A percentile compares a stretch with the other conserved stretches of the same genome.
Evolutionary conservation across 2,329 filamentous ascomycete genomes (phyloP).

Genomic region (Sporothrix euskadiensis): DNA sequence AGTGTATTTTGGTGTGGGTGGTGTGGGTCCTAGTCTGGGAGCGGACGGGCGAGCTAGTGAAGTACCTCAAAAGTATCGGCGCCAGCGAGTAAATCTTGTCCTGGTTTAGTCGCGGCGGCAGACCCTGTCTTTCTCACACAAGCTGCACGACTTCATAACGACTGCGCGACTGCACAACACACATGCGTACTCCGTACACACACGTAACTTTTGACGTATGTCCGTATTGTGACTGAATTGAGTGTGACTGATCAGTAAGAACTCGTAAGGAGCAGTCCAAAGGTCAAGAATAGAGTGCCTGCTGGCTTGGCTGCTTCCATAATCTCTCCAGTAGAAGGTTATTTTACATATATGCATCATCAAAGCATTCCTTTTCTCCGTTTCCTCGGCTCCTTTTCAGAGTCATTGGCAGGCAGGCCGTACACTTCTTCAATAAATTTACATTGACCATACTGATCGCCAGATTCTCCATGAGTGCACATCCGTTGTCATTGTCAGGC

Average conservation of each 20-base stretch:
- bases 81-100: conserved; percentile 22
- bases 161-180: not conserved
- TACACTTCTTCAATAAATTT: not conserved
- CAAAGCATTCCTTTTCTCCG: no score
- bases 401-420: not conserved
- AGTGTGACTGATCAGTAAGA: not conserved
- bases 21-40: conserved; percentile 20
- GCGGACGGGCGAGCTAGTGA: conserved; percentile 12
- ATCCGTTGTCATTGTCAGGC: not conserved
- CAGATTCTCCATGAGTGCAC: not conserved
- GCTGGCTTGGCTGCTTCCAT: not conserved
- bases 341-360: no score
- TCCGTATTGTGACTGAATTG: not conserved
- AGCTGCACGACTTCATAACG: not conserved
- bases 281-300: not conserved
- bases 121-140: not conserved
- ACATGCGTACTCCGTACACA: not conserved
- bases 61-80: conserved; percentile 24
- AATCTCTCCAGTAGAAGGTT: no score
- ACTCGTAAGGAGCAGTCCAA: not conserved
- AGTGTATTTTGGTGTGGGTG: conserved; percentile 24
- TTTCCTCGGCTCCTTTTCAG: no score
- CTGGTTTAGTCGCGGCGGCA: not conserved
- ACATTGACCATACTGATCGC: not conserved
- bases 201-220: not conserved